These are phyloP conservation scores for Lentinula raphanica DNA, from an alignment of 768 basidiomycete genomes.

Conservation along the genomic window DNA sequence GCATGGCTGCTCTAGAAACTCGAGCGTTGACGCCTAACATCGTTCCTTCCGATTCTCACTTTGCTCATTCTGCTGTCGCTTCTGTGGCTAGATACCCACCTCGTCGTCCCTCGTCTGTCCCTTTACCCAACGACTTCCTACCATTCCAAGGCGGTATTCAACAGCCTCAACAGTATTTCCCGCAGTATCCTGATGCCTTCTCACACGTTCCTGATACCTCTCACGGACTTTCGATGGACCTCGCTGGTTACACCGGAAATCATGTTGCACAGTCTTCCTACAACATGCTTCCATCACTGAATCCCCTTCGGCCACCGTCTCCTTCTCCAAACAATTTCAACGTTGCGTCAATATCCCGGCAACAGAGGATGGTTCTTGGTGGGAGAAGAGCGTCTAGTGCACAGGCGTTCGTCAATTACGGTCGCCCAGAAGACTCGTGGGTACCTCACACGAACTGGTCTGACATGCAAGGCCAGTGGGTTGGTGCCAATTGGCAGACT, in stretches of 20 bases:
- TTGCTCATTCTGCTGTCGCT: neutral
- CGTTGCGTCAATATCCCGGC: slow-evolving; percentile 35
- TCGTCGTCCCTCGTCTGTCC: slow-evolving; percentile 60
- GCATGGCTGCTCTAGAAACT: slow-evolving; percentile 4
- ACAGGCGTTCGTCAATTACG: slow-evolving; percentile 29
- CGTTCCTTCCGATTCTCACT: neutral
- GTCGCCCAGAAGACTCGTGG: slow-evolving; percentile 9
- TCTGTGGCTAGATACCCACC: slow-evolving; percentile 23
- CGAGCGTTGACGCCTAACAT: slow-evolving; percentile 2
- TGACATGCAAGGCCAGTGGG: slow-evolving; percentile 1
- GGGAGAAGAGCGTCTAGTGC: slow-evolving; percentile 48
- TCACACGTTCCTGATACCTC: slow-evolving; percentile 32
- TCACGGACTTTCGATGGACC: slow-evolving; percentile 30
- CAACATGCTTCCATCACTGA: slow-evolving; percentile 5
- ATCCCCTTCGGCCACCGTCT: slow-evolving; percentile 6
- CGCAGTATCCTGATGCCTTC: slow-evolving; percentile 30
- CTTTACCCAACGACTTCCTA: slow-evolving; percentile 40
- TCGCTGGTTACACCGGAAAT: slow-evolving; percentile 28
- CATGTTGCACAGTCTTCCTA: slow-evolving; percentile 13
- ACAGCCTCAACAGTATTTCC: slow-evolving; percentile 1
- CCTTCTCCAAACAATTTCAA: slow-evolving; percentile 9
- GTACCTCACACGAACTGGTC: neutral
- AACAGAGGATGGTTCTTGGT: slow-evolving; percentile 34
- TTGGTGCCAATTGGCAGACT: neutral
- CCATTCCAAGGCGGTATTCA: neutral